These are phyloP conservation scores for Penicillium nordicum DNA, from an alignment of 2,329 filamentous ascomycete genomes.

Conservation along the genomic window DNA sequence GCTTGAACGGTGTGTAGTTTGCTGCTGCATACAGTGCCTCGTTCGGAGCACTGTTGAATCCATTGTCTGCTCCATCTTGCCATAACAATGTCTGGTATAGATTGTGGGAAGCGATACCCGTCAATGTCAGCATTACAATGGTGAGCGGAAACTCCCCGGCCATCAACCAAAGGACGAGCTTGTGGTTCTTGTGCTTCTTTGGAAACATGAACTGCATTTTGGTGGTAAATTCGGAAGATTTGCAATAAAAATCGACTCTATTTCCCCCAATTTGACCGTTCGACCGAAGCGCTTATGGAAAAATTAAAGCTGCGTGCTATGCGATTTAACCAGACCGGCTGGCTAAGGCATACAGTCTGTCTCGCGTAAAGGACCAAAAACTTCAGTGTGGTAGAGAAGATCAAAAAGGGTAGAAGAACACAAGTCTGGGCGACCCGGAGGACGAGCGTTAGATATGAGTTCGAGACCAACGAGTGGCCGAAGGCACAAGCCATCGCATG, in stretches of 20 bases:
- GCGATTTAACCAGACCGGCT: constrained; percentile 38
- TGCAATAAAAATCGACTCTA: background rate
- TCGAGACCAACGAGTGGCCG: constrained; percentile 14
- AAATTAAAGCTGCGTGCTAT: constrained; percentile 7
- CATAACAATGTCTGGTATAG: constrained; percentile 60
- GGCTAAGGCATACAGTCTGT: constrained; percentile 33
- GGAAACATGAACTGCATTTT: constrained; percentile 47
- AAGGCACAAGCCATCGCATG: constrained; percentile 19
- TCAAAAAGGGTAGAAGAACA: constrained; percentile 15
- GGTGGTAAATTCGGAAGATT: constrained; percentile 7
- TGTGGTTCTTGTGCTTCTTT: constrained; percentile 53
- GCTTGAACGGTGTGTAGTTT: constrained; percentile 54
- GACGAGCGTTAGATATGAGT: constrained; percentile 32
- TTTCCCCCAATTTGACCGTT: background rate
- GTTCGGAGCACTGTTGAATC: constrained; percentile 60
- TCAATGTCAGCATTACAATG: constrained; percentile 56
- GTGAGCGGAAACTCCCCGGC: constrained; percentile 56
- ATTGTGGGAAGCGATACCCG: constrained; percentile 60
- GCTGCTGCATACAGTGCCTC: constrained; percentile 56
- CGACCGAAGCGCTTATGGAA: constrained; percentile 1
- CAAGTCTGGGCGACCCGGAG: constrained; percentile 22
- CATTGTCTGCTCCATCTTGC: constrained; percentile 59
- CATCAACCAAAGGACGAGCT: constrained; percentile 52
- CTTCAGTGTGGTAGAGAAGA: constrained; percentile 13
- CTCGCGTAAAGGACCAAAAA: constrained; percentile 22